Percentiles rank a stretch among this genome's conserved stretches.
Conservation (phyloP, 352 stramenopile genomes). For the Pythium brachiatum region DNA sequence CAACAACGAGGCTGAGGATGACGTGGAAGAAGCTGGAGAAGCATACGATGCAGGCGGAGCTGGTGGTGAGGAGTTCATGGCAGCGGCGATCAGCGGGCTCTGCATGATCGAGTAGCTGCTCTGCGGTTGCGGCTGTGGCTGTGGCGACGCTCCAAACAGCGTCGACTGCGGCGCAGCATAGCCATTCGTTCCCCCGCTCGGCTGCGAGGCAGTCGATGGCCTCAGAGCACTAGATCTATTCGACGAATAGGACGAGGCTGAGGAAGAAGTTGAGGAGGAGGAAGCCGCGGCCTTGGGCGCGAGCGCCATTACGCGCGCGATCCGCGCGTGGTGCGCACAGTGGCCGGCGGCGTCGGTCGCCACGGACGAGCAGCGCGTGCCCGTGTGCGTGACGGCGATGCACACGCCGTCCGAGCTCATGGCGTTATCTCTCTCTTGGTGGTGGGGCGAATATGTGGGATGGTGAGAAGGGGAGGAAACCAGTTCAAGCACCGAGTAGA, state of each 20-base stretch:
- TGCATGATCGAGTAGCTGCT: conserved; percentile 23
- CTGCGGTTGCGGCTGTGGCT: background rate
- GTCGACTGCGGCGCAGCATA: background rate
- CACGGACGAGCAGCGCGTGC: conserved; percentile 52
- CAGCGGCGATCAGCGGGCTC: conserved; percentile 19
- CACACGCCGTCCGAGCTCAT: conserved; percentile 48
- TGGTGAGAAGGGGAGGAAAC: background rate
- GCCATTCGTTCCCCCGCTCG: background rate
- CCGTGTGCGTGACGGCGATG: conserved; percentile 61
- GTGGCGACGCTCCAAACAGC: background rate
- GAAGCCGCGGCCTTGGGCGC: conserved; percentile 49
- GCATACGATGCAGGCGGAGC: background rate
- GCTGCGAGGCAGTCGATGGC: background rate
- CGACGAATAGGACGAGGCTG: conserved; percentile 9
- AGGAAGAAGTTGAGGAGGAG: background rate
- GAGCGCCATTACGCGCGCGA: conserved; percentile 77
- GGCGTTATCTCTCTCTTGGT: too few species aligned
- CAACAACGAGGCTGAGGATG: conserved; percentile 10
- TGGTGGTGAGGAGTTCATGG: conserved; percentile 1
- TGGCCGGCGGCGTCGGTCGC: conserved; percentile 40
- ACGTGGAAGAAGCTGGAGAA: background rate
- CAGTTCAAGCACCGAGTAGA: background rate
- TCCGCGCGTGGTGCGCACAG: conserved; percentile 77
- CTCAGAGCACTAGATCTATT: background rate
- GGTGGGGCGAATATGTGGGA: too few species aligned